Evolutionary conservation across 345 rosid genomes (phyloP).

Genomic region (Acer campestre): DNA sequence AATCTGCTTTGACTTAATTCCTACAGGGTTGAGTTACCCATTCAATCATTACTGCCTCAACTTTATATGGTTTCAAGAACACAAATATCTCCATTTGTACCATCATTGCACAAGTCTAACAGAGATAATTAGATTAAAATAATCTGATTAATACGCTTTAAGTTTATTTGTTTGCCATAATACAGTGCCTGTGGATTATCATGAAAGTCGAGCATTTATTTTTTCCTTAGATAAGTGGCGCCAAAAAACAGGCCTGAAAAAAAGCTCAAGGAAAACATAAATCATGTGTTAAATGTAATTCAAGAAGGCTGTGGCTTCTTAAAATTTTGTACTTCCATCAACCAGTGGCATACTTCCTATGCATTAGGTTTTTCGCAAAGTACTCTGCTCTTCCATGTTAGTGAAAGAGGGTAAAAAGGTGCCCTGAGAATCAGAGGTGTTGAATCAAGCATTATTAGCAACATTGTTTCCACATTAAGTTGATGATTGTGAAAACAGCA

Average conservation of each 20-base stretch:
- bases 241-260: neutral
- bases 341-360: neutral
- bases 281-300: neutral
- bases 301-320: neutral
- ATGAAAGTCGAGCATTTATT: neutral
- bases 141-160: neutral
- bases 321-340: neutral
- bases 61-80: neutral
- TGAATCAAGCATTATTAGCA: neutral
- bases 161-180: too few relatives aligned
- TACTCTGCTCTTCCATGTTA: neutral
- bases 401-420: neutral
- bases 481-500: neutral
- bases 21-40: conserved; percentile 35
- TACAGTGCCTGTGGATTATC: neutral
- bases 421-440: neutral
- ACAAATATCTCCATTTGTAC: neutral
- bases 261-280: neutral
- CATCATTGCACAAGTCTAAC: neutral
- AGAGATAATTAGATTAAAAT: neutral
- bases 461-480: neutral
- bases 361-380: neutral
- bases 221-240: neutral
- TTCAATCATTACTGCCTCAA: conserved; percentile 4
- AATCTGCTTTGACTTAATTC: conserved; percentile 57